Conservation (phyloP, 352 stramenopile species). For the Globisporangium nagaii region DNA sequence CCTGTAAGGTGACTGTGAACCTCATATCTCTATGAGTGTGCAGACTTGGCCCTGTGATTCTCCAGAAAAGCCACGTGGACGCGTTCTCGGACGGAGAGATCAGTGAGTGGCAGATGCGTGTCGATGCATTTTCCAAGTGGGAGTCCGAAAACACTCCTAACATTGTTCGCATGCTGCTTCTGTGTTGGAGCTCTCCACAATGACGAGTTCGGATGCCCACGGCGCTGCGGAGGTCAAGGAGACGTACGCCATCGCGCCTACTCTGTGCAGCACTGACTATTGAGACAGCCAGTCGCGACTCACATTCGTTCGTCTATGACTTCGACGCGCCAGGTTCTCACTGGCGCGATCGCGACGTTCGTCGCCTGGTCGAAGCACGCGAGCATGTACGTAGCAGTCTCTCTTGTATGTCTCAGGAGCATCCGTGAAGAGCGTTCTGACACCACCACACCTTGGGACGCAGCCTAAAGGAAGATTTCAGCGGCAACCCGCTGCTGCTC, state of each 20-base stretch:
- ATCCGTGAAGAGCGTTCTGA: too few relatives aligned
- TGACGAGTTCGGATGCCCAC: conserved; percentile 61
- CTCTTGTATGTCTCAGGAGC: background rate
- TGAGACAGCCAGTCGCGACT: background rate
- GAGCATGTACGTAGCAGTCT: conserved; percentile 24
- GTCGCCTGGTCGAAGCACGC: conserved; percentile 54
- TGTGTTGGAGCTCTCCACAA: conserved; percentile 28
- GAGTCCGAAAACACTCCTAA: too few relatives aligned
- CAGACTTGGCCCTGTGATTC: conserved; percentile 77
- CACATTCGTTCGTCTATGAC: background rate
- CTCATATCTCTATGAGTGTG: background rate
- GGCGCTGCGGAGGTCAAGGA: conserved; percentile 89
- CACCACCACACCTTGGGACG: too few relatives aligned
- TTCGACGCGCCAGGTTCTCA: conserved; percentile 66
- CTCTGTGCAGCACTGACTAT: too few relatives aligned
- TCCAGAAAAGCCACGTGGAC: conserved; percentile 83
- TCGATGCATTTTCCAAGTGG: too few relatives aligned
- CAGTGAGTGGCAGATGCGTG: conserved; percentile 26
- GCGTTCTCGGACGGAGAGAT: conserved; percentile 69
- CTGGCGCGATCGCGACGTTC: conserved; percentile 79
- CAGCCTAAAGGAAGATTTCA: conserved; percentile 19
- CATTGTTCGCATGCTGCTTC: too few relatives aligned
- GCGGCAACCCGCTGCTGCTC: conserved; percentile 51
- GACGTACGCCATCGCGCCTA: conserved; percentile 59
- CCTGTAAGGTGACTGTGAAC: background rate